Base-by-base conservation (phyloP, 768 basidiomycete species). In the Suillus cothurnatus region DNA sequence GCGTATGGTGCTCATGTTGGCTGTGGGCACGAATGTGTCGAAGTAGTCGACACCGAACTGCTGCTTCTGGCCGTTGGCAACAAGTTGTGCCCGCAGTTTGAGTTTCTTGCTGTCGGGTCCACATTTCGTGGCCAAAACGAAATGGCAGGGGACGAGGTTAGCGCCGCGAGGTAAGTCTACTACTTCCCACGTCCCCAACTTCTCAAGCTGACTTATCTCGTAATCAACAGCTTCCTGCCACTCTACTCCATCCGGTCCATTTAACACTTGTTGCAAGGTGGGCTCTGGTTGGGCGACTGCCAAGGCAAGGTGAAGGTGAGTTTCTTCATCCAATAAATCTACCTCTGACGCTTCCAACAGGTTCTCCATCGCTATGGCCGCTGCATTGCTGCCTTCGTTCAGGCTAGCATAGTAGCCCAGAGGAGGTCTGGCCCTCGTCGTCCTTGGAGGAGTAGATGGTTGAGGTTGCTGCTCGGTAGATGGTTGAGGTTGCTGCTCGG, bases 141-240 rank as follows among this genome's bases (percentile, higher is more conserved):
- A 64, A 26, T 64, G 64, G 26, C 67, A 69, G 2, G 71, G 72
- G 45, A 80, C 71, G 14, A 73, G 49, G 36, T 76, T 80, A 14
- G 68, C 61, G 31, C 70, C 70, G 1, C 41, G 23, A 11, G 78
- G 79, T 41, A 71, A 36, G 19, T 65, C 60, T 4, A 68, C 68
- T 28, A 73, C 34, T n/a, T 72, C 66, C 74, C 75, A 79, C 6
- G 71, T 75, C 15, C 68, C 66, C 21, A 71, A 69, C 36, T 66
- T 69, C 45, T 70, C 66, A 12, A 73, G 64, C 17, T 63, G 63
- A 15, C 1, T 43, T 7, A 73, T 21, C 47, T 73, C 71, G 45
- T 62, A 62, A 32, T 66, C n/a, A 3, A 66, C 2, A 7, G 39
- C 65, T 9, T 55, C 61, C n/a, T 62, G 38, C 65, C 65, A 66